Evolutionary conservation across 2,329 filamentous ascomycete genomes (phyloP), one percentile per base, ranked within the genome.

Genomic region (Nemania abortiva): DNA sequence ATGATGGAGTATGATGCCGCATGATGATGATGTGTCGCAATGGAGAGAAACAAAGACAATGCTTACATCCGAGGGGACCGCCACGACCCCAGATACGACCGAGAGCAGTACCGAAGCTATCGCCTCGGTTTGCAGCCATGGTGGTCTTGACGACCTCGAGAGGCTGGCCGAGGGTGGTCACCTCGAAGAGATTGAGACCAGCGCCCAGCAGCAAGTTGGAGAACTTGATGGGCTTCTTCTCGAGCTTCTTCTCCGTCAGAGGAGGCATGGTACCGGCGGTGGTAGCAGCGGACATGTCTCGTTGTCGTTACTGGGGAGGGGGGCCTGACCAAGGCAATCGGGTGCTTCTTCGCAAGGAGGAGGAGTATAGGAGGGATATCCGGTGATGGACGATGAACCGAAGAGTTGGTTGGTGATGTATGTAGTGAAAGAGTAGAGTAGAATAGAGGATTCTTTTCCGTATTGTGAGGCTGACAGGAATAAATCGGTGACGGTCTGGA

Each of bases 221-320:
- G 89, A 98, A 98, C 90, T 98, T 98, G 89, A 99, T 89, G 75
- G 96, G 96, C 90, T 98, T 98, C 92, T 98, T 98, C 91, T 98
- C 95, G 81, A 97, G 86, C 83, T 82, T 84, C 73, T 82, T 80
- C 66, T 80, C 79, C 74, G 83, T 82, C 77, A 81, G 78, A 73
- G 82, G 75, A 80, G 81, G 85, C 82, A 42, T 15, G 81, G 82
- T n/a, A n/a, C n/a, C 82, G 76, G 87, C 83, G 78, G 87, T 81
- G 77, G 84, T 81, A 78, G 85, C 84, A 79, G 87, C 84, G 82
- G 89, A 89, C 89, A 92, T 91, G 83, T 82, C 86, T 72, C 63
- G 66, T 69, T 61, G 71, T 71, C 84, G 77, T 82, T 77, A 79
- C 76, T 77, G 80, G 76, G 79, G 81, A 87, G 85, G 84, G 89